A percentile compares a stretch with the other conserved stretches of the same genome.
Conservation (phyloP, 495 filamentous ascomycete genomes). For the Penicillium chermesinum region DNA sequence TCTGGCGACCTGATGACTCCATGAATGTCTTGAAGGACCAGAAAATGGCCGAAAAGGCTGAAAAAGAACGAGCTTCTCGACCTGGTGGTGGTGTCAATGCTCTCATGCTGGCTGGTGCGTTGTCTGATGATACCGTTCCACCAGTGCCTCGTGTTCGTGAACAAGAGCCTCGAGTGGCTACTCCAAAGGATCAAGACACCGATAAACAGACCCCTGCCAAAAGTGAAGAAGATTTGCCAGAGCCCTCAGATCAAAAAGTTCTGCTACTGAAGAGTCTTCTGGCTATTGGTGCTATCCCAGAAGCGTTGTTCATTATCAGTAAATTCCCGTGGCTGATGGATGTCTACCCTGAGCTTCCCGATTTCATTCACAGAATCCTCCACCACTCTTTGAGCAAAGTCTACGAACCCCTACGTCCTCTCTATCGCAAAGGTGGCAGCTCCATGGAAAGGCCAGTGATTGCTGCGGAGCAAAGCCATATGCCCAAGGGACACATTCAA, state of each 20-base stretch:
- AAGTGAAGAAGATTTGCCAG: constrained; percentile 58
- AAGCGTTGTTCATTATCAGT: constrained; percentile 87
- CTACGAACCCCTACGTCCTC: constrained; percentile 50
- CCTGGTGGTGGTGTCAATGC: constrained; percentile 71
- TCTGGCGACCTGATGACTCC: constrained; percentile 76
- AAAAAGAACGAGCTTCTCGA: constrained; percentile 61
- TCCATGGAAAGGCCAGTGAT: constrained; percentile 45
- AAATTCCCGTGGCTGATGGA: constrained; percentile 88
- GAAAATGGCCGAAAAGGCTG: constrained; percentile 71
- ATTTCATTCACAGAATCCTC: constrained; percentile 78
- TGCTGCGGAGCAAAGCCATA: constrained; percentile 56
- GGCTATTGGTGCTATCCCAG: constrained; percentile 86
- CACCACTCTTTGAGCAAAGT: constrained; percentile 71
- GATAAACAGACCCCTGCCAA: constrained; percentile 43
- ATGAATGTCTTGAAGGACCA: constrained; percentile 67
- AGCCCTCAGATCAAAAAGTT: constrained; percentile 87
- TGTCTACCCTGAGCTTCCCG: constrained; percentile 68
- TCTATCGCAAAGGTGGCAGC: constrained; percentile 35
- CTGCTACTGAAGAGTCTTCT: constrained; percentile 78
- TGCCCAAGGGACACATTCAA: constrained; percentile 61
- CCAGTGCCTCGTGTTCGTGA: constrained; percentile 41
- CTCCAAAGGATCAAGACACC: constrained; percentile 47
- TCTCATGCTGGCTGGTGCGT: constrained; percentile 80
- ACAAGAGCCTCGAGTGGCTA: constrained; percentile 37
- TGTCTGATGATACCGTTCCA: constrained; percentile 75